phyloP scores from a whole-genome alignment of 352 stramenopile genomes.

The Phytophthora sp. region DNA sequence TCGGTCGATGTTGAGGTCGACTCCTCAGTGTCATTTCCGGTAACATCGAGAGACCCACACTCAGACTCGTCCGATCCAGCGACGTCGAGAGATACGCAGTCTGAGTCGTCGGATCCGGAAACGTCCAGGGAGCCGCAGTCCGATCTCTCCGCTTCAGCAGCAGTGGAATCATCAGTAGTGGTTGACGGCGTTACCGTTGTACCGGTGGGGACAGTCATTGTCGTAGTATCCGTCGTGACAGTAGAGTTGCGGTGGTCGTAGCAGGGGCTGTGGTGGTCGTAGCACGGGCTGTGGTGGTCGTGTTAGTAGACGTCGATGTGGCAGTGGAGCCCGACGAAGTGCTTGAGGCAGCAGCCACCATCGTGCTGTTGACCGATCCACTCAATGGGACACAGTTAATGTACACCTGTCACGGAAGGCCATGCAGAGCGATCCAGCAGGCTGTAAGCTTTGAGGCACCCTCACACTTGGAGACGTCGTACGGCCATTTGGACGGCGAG shows the following conservation, averaged over 20 bases:
- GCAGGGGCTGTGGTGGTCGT: constrained; percentile 1
- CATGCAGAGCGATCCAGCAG: constrained; percentile 52
- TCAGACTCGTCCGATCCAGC: constrained; percentile 22
- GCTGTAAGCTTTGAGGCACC: constrained; percentile 33
- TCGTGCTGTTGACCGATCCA: constrained; percentile 19
- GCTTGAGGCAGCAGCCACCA: neutral
- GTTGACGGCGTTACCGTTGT: constrained; percentile 1
- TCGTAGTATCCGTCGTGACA: constrained; percentile 10
- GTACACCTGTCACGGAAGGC: constrained; percentile 48
- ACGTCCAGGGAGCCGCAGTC: constrained; percentile 31
- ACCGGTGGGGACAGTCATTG: neutral
- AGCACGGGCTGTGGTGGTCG: constrained; percentile 13
- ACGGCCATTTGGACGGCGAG: constrained; percentile 17
- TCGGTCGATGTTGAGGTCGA: constrained; percentile 13
- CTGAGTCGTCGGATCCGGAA: constrained; percentile 23
- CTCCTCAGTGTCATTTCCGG: constrained; percentile 25
- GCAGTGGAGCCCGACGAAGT: constrained; percentile 12
- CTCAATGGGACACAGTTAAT: constrained; percentile 31
- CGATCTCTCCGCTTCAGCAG: constrained; percentile 29
- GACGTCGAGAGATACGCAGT: constrained; percentile 31
- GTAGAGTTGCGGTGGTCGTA: neutral
- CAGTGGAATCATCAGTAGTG: constrained; percentile 10
- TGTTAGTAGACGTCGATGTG: constrained; percentile 5
- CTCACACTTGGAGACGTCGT: constrained; percentile 28
- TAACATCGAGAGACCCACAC: constrained; percentile 32